phyloP scores from a whole-genome alignment of 2,329 filamentous ascomycete genomes.

The Diaporthe helianthi region DNA sequence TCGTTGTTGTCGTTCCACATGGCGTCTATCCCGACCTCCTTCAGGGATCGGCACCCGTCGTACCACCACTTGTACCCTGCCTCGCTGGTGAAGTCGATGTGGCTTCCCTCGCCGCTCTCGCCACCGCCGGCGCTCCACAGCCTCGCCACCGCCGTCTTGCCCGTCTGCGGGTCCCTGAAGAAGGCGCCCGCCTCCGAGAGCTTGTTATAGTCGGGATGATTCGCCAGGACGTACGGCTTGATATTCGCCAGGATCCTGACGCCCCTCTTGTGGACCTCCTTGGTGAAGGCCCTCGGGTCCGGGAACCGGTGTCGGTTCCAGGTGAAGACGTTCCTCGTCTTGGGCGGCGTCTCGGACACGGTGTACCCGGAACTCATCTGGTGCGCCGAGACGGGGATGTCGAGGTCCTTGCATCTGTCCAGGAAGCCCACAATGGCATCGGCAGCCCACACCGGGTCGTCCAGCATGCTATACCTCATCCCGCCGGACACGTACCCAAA shows the following conservation, averaged over 20 bases:
- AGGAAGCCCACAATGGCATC: conserved; percentile 68
- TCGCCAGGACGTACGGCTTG: conserved; percentile 74
- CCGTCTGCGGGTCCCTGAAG: conserved; percentile 65
- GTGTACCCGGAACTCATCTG: conserved; percentile 79
- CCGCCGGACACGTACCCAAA: conserved; percentile 76
- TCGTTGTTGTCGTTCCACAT: conserved; percentile 87
- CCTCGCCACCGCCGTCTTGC: conserved; percentile 62
- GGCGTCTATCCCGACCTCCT: conserved; percentile 70
- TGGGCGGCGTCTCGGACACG: conserved; percentile 69
- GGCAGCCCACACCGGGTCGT: conserved; percentile 56
- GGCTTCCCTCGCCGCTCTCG: conserved; percentile 72
- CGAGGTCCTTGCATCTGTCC: conserved; percentile 65
- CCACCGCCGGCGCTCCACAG: conserved; percentile 78
- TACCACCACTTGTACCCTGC: conserved; percentile 76
- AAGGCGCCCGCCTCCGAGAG: conserved; percentile 66
- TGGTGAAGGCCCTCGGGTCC: conserved; percentile 68
- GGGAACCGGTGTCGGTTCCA: conserved; percentile 77
- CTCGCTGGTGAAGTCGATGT: conserved; percentile 75
- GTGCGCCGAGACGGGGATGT: conserved; percentile 74
- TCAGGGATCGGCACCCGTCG: conserved; percentile 68
- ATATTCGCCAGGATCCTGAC: conserved; percentile 75
- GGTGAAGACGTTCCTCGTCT: conserved; percentile 73
- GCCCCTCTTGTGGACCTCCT: conserved; percentile 67
- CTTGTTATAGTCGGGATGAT: conserved; percentile 70
- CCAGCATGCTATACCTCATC: conserved; percentile 60